A percentile compares a stretch with the other conserved stretches of the same genome.
phyloP scores from a whole-genome alignment of 306 rosid species.

The Prosopis cineraria region DNA sequence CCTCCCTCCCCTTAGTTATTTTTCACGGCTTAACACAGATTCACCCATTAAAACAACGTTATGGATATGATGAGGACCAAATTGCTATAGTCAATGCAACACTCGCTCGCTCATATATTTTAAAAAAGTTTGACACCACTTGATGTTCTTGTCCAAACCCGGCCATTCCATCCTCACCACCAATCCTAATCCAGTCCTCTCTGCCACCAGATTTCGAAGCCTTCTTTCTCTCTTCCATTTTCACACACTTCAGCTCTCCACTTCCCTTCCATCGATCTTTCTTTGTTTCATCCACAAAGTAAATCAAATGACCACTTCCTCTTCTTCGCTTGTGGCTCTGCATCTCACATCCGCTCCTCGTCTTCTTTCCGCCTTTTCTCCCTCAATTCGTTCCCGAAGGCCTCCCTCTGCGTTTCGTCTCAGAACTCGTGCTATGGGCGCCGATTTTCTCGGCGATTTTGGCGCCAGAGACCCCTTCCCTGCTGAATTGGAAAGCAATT shows the following conservation, averaged over 20 bases:
- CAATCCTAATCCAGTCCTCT: not conserved
- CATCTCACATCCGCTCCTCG: not conserved
- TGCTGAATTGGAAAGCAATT: conserved; percentile 74
- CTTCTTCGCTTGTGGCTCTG: not conserved
- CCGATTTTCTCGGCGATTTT: conserved; percentile 65
- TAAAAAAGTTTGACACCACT: too few relatives aligned
- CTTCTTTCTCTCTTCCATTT: not conserved
- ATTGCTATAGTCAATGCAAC: too few relatives aligned
- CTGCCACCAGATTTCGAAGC: not conserved
- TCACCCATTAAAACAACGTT: too few relatives aligned
- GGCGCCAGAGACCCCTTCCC: conserved; percentile 95
- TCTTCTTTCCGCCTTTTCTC: not conserved
- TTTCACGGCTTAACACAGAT: too few relatives aligned
- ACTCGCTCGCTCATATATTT: too few relatives aligned
- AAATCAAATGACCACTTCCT: conserved; percentile 25
- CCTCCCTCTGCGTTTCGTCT: not conserved
- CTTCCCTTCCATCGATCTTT: not conserved
- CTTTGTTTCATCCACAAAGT: not conserved
- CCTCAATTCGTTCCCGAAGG: not conserved
- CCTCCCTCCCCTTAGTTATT: too few relatives aligned
- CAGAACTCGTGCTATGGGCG: conserved; percentile 29
- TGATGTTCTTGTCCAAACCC: not conserved
- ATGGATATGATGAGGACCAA: too few relatives aligned
- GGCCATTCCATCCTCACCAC: not conserved
- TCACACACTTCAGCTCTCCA: not conserved